Evolutionary conservation across 75 land plant species (phyloP).

Genomic region (Pseudotsuga menziesii): DNA sequence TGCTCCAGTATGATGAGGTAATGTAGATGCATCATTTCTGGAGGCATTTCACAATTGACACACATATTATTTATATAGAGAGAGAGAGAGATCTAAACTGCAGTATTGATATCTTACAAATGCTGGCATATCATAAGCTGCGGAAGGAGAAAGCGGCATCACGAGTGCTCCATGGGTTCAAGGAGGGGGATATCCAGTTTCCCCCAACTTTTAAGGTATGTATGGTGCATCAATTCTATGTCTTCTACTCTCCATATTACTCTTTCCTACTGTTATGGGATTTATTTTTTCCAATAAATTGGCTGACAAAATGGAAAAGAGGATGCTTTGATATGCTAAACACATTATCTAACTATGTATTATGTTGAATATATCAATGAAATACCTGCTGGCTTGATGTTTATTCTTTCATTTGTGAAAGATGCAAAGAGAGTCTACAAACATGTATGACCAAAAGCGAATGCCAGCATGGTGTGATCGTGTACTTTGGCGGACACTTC

Average conservation of each 20-base stretch:
- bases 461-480: conserved; percentile 61
- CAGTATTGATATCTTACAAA: conserved; percentile 1
- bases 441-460: conserved; percentile 38
- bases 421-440: conserved; percentile 31
- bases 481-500: conserved; percentile 36
- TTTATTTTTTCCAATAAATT: neutral
- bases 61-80: neutral
- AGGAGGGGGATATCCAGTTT: conserved; percentile 42
- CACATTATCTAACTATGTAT: neutral
- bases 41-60: conserved; percentile 1
- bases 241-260: neutral
- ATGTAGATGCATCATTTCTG: neutral
- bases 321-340: neutral
- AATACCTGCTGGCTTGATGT: neutral
- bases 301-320: neutral
- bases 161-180: conserved; percentile 28
- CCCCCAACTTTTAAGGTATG: conserved; percentile 50
- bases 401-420: neutral
- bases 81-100: conserved; percentile 2
- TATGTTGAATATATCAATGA: neutral
- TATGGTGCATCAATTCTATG: neutral
- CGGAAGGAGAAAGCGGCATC: conserved; percentile 32
- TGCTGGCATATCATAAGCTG: conserved; percentile 18
- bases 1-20: conserved; percentile 43
- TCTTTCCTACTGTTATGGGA: neutral